These are phyloP conservation scores for Phyllosticta citrichinensis DNA, from an alignment of 2,329 filamentous ascomycete species.

Conservation along the genomic window DNA sequence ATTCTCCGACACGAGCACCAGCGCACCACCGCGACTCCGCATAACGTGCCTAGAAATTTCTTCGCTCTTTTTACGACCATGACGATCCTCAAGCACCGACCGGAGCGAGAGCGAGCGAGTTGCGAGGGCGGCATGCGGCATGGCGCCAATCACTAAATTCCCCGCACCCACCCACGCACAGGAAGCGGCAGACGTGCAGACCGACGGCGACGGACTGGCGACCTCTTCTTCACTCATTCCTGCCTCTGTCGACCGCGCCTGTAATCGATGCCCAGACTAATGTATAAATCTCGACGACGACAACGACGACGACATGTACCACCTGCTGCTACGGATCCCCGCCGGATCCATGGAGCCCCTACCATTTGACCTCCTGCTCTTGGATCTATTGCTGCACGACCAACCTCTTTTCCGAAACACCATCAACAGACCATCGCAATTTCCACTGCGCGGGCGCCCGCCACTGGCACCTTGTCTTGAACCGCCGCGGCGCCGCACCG, in stretches of 20 bases:
- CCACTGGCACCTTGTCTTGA: background rate
- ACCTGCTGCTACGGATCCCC: background rate
- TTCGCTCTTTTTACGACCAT: background rate
- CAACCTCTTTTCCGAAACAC: background rate
- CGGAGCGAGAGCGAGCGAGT: background rate
- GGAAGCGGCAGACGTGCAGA: background rate
- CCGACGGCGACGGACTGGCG: background rate
- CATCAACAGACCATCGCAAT: background rate
- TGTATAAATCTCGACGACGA: no score
- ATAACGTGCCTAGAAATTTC: background rate
- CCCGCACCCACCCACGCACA: background rate
- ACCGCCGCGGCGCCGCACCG: background rate
- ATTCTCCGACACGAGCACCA: background rate
- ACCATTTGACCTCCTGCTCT: background rate
- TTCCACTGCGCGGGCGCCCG: background rate
- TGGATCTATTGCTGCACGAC: background rate
- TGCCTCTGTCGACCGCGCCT: no score
- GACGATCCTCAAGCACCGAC: background rate
- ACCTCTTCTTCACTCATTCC: background rate
- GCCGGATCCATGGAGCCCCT: background rate
- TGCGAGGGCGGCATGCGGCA: background rate
- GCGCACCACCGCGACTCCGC: background rate
- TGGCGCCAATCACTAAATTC: background rate
- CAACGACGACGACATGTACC: background rate
- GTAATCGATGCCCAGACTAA: no score